Evolutionary conservation across 371 early-diverging fungal species (phyloP).

Genomic region (Actinomortierella wolfii): DNA sequence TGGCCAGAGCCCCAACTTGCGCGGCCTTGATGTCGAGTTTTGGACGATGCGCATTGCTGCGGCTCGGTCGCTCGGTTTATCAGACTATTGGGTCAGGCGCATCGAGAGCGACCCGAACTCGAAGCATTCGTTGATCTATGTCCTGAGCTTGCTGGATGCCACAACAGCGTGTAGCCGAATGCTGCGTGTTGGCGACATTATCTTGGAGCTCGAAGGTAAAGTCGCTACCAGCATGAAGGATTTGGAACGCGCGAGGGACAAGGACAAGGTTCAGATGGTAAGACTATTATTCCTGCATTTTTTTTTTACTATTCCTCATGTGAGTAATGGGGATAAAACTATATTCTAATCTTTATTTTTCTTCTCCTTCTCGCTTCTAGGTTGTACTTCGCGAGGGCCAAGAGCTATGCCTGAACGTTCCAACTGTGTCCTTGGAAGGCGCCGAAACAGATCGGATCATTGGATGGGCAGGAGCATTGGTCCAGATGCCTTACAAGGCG

Average conservation of each 20-base stretch:
- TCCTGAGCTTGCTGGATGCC: slow-evolving; percentile 62
- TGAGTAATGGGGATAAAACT: too few species aligned
- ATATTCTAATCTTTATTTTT: not conserved
- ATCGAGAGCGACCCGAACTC: slow-evolving; percentile 69
- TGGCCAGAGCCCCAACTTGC: slow-evolving; percentile 52
- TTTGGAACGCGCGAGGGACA: slow-evolving; percentile 49
- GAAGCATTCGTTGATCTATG: slow-evolving; percentile 71
- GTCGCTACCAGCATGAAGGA: slow-evolving; percentile 75
- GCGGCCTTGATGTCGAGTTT: slow-evolving; percentile 73
- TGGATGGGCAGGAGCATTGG: slow-evolving; percentile 86
- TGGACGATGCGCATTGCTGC: slow-evolving; percentile 80
- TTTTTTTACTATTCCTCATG: not conserved
- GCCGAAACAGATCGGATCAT: slow-evolving; percentile 67
- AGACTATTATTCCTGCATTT: not conserved
- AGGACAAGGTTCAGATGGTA: slow-evolving; percentile 54
- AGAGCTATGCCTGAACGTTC: slow-evolving; percentile 53
- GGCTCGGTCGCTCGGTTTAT: slow-evolving; percentile 79
- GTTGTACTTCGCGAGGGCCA: slow-evolving; percentile 66
- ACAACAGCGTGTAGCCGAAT: slow-evolving; percentile 60
- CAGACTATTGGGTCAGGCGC: slow-evolving; percentile 75
- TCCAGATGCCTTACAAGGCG: slow-evolving; percentile 82
- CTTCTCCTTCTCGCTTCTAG: slow-evolving; percentile 17
- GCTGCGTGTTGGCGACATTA: slow-evolving; percentile 81
- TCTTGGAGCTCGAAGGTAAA: slow-evolving; percentile 78
- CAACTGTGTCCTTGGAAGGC: slow-evolving; percentile 57